These are phyloP conservation scores for Botrytis medusae DNA, from an alignment of 2,329 filamentous ascomycete genomes.

Conservation along the genomic window DNA sequence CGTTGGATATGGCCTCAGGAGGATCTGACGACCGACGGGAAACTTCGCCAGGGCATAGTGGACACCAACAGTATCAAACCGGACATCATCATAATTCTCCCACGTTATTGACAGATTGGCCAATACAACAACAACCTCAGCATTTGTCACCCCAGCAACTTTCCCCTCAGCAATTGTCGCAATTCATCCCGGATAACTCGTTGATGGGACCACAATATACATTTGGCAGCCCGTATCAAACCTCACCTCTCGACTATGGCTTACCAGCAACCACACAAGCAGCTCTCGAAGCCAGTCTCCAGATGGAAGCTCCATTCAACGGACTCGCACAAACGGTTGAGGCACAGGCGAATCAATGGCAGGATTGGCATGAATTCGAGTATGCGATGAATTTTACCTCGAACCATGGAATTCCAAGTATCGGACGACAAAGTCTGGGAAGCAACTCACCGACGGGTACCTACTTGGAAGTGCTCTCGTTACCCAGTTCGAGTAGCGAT, in stretches of 20 bases:
- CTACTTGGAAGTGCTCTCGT: constrained; percentile 81
- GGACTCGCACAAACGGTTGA: constrained; percentile 58
- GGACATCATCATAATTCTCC: constrained; percentile 49
- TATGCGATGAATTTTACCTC: constrained; percentile 57
- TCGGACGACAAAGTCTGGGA: constrained; percentile 50
- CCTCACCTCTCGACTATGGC: constrained; percentile 36
- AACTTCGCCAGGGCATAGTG: constrained; percentile 45
- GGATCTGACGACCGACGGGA: constrained; percentile 38
- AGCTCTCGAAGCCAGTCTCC: constrained; percentile 57
- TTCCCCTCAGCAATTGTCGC: constrained; percentile 36
- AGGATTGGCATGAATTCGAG: constrained; percentile 79
- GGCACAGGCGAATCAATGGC: constrained; percentile 61
- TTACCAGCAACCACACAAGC: constrained; percentile 55
- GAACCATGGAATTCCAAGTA: constrained; percentile 48
- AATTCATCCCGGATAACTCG: constrained; percentile 39
- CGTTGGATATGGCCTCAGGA: constrained; percentile 39
- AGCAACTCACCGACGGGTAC: constrained; percentile 74
- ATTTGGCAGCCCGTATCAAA: constrained; percentile 37
- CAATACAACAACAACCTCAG: constrained; percentile 46
- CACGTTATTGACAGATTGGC: constrained; percentile 59
- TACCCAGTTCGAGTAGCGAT: constrained; percentile 76
- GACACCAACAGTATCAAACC: constrained; percentile 43
- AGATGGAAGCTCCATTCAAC: constrained; percentile 63
- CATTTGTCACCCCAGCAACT: constrained; percentile 38
- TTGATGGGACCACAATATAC: constrained; percentile 40